Conservation (phyloP, 1,284 basidiomycete genomes). For the Lentinula novae-zelandiae region DNA sequence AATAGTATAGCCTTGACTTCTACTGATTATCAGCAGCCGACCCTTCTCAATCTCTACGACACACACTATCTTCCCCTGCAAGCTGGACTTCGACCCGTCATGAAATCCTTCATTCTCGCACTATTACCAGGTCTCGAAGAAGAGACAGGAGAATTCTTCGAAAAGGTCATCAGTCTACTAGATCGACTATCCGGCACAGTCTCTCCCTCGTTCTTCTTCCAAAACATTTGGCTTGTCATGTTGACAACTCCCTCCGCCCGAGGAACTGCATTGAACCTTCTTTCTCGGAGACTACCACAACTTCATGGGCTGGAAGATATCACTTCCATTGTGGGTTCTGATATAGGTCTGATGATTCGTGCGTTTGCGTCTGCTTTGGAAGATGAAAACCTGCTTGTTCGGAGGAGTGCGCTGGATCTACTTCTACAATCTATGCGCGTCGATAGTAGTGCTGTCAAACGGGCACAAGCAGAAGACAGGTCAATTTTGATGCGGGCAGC, state of each 20-base stretch:
- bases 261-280: constrained; percentile 85
- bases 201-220: constrained; percentile 86
- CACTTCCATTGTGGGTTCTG: constrained; percentile 70
- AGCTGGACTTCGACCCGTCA: constrained; percentile 78
- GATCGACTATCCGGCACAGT: constrained; percentile 83
- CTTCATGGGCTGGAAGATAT: constrained; percentile 74
- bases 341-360: constrained; percentile 90
- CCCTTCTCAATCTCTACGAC: constrained; percentile 84
- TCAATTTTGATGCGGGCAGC: constrained; percentile 78
- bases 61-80: constrained; percentile 89
- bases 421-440: constrained; percentile 72
- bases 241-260: constrained; percentile 86
- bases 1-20: neutral
- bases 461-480: constrained; percentile 64
- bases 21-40: constrained; percentile 48
- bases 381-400: constrained; percentile 87
- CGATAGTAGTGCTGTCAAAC: constrained; percentile 66
- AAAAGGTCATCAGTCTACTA: constrained; percentile 84
- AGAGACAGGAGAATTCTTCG: constrained; percentile 95
- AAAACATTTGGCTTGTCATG: constrained; percentile 93
- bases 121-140: constrained; percentile 93
- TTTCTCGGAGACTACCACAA: constrained; percentile 75
- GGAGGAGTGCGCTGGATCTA: constrained; percentile 79
- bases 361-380: constrained; percentile 87
- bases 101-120: constrained; percentile 92